Evolutionary conservation across 192 early-diverging fungal species (phyloP).

Genomic region (Coemansia sp.): DNA sequence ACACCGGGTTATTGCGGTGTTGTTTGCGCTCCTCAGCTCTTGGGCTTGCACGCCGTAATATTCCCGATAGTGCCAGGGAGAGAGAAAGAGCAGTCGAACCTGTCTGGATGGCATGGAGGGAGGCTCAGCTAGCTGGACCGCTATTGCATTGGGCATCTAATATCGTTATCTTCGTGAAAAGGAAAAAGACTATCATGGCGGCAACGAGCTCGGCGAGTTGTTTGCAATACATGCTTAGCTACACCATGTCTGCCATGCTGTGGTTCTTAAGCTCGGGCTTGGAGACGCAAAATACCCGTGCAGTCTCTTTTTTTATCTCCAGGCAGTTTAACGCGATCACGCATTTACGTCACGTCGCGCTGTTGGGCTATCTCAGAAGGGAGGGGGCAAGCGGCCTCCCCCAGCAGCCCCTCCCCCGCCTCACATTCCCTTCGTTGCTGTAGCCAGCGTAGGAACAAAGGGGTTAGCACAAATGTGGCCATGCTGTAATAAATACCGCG

Average conservation of each 20-base stretch:
- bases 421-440: slow-evolving; percentile 17
- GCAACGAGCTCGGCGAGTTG: not conserved
- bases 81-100: not conserved
- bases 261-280: not conserved
- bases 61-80: not conserved
- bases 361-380: not conserved
- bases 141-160: not conserved
- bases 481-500: slow-evolving; percentile 47
- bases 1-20: not conserved
- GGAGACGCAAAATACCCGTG: not conserved
- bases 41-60: not conserved
- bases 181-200: not conserved
- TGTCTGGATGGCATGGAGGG: not conserved
- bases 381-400: slow-evolving; percentile 15
- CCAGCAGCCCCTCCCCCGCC: slow-evolving; percentile 14
- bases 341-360: slow-evolving; percentile 19
- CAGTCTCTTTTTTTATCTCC: not conserved
- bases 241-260: not conserved
- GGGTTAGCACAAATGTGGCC: slow-evolving; percentile 37
- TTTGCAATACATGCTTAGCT: not conserved
- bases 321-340: slow-evolving; percentile 10
- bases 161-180: not conserved
- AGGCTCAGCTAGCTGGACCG: not conserved
- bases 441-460: slow-evolving; percentile 36
- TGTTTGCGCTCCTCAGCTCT: not conserved